Conservation (phyloP, 2,329 filamentous ascomycete genomes). For the Alternaria sp. region DNA sequence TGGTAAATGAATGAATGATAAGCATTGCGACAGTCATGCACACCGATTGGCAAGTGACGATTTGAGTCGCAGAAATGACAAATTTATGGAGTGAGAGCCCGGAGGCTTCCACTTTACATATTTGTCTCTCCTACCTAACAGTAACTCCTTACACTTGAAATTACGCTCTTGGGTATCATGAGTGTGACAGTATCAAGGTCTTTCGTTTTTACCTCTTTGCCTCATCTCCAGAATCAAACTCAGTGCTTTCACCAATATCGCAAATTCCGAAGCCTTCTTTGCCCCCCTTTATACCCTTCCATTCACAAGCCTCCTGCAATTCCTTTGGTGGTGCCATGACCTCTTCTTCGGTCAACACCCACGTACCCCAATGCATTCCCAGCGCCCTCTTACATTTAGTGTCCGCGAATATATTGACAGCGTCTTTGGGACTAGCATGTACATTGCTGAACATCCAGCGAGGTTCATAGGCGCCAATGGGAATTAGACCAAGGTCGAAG, state of each 20-base stretch:
- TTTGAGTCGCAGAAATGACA: neutral
- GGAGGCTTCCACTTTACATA: neutral
- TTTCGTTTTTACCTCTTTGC: neutral
- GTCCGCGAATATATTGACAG: conserved; percentile 88
- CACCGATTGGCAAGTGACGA: neutral
- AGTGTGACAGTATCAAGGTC: neutral
- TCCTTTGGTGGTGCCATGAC: conserved; percentile 81
- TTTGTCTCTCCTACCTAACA: neutral
- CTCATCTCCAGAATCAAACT: conserved; percentile 60
- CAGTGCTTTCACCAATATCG: conserved; percentile 80
- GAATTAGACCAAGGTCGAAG: conserved; percentile 91
- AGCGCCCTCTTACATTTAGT: conserved; percentile 80
- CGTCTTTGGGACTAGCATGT: conserved; percentile 87
- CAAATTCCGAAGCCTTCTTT: conserved; percentile 89
- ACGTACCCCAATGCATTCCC: conserved; percentile 91
- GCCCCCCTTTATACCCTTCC: conserved; percentile 74
- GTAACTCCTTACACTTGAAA: neutral
- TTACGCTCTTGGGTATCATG: neutral
- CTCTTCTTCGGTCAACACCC: conserved; percentile 86
- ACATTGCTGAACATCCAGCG: conserved; percentile 78
- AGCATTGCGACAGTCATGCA: neutral
- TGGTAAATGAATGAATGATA: neutral
- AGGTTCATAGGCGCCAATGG: conserved; percentile 88
- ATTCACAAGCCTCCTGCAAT: conserved; percentile 75
- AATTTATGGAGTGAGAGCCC: neutral